phyloP scores from a whole-genome alignment of 2,329 filamentous ascomycete species.

The Elsinoe batatas region DNA sequence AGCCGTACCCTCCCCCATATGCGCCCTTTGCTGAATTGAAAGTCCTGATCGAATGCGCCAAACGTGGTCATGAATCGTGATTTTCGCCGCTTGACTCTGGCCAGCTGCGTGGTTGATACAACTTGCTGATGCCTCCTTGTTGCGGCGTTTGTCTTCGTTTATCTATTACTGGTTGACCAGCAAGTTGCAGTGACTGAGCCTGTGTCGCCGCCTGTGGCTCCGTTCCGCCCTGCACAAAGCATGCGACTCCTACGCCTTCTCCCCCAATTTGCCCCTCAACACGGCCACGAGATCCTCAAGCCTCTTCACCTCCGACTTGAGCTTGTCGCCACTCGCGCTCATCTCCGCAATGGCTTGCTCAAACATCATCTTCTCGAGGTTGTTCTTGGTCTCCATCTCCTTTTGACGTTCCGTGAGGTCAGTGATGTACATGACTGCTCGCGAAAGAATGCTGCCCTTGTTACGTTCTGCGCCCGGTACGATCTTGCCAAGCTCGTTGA shows the following conservation, averaged over 20 bases:
- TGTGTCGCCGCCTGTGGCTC: too few species aligned
- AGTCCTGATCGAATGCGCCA: background rate
- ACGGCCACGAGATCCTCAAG: conserved; percentile 68
- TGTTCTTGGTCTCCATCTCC: conserved; percentile 92
- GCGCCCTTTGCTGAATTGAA: background rate
- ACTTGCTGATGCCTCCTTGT: too few species aligned
- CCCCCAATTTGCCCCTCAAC: conserved; percentile 55
- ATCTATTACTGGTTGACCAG: background rate
- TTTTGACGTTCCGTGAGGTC: conserved; percentile 91
- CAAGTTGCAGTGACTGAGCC: background rate
- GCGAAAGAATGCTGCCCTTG: conserved; percentile 91
- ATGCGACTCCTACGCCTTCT: background rate
- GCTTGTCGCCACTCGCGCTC: conserved; percentile 75
- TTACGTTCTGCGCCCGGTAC: conserved; percentile 98
- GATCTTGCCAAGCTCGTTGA: conserved; percentile 95
- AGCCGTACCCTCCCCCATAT: background rate
- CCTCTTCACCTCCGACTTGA: conserved; percentile 69
- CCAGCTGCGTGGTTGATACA: too few species aligned
- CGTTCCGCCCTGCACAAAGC: too few species aligned
- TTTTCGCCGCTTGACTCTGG: too few species aligned
- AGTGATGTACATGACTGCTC: conserved; percentile 86
- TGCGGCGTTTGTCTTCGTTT: too few species aligned
- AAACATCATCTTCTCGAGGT: conserved; percentile 77
- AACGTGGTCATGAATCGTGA: background rate
- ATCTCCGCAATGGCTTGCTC: conserved; percentile 85